Evolutionary conservation across 2,329 filamentous ascomycete species (phyloP), one percentile per base, ranked within the genome.

Genomic region (Colletotrichum liriopes): DNA sequence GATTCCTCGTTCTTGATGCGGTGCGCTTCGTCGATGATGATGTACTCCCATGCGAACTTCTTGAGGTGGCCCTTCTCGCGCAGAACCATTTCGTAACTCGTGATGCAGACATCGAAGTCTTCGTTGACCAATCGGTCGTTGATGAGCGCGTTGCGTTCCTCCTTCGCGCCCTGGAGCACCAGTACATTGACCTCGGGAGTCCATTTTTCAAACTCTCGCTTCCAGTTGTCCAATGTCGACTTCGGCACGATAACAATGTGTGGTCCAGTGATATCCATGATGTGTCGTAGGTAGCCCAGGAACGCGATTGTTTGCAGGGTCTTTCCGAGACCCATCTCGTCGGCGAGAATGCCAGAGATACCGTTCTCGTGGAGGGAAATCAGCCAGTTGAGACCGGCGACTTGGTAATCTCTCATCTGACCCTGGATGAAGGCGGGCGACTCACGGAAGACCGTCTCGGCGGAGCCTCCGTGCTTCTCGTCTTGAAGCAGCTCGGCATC

Each of bases 1-100:
- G 96, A 99, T 82, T 98, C 95, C 81, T 99, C 96, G 83, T 99
- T 99, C 87, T 99, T 99, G 89, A 99, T 99, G 73, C 96, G 94
- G 82, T 99, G 96, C 2, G 96, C 91, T 84, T 99, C 96, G 78
- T 99, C 96, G 75, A 99, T 98, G 77, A 99, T 98, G 82, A 99
- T 99, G 83, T 99, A 99, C 82, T 99, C 96, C 96, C 96, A 99
- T 0, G 96, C 95, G 81, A 99, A 97, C 82, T 98, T 98, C 85
- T 96, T 98, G 76, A 99, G 83, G 77, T 98, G 94, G 1, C 93
- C 88, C 85, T 99, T 98, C 81, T 99, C 96, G 70, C 96, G 91
- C 16, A 99, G 87, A 72, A 99, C 95, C 96, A 99, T 98, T 82
- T 99, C 96, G 84, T 99, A 99, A 81, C 95, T 98, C 18, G 96